phyloP scores from a whole-genome alignment of 352 stramenopile species.

The Phytopythium oedochilum region DNA sequence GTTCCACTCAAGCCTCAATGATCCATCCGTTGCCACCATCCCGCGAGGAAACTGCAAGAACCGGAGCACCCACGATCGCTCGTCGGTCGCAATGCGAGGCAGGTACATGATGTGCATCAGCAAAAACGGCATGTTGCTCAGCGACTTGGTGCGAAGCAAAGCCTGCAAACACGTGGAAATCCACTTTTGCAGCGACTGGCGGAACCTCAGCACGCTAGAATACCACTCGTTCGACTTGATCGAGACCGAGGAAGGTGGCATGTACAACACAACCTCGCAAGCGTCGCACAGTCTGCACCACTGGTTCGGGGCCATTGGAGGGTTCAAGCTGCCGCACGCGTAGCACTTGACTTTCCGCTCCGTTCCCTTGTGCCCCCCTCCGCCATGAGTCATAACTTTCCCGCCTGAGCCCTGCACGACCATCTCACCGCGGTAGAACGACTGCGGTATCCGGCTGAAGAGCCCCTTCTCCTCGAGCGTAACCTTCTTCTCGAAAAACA shows the following conservation, averaged over 20 bases:
- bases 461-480: constrained; percentile 58
- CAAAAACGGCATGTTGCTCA: constrained; percentile 79
- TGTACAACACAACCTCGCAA: constrained; percentile 73
- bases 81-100: constrained; percentile 69
- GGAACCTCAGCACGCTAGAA: constrained; percentile 64
- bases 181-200: constrained; percentile 78
- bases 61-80: constrained; percentile 72
- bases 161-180: constrained; percentile 63
- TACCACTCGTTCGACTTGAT: constrained; percentile 82
- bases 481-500: constrained; percentile 87
- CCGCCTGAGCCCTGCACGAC: constrained; percentile 47
- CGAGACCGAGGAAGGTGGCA: constrained; percentile 72
- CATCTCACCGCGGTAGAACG: constrained; percentile 74
- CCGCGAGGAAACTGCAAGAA: constrained; percentile 80
- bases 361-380: constrained; percentile 23
- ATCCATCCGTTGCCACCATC: constrained; percentile 50
- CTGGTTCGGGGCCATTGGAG: constrained; percentile 57
- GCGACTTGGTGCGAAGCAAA: constrained; percentile 51
- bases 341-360: constrained; percentile 73
- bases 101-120: constrained; percentile 86
- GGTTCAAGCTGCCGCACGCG: constrained; percentile 61
- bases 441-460: constrained; percentile 67
- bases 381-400: constrained; percentile 1
- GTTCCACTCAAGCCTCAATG: constrained; percentile 59
- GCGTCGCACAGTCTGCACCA: constrained; percentile 73